phyloP scores from a whole-genome alignment of 192 early-diverging fungal genomes.

The Allomyces macrogynus region DNA sequence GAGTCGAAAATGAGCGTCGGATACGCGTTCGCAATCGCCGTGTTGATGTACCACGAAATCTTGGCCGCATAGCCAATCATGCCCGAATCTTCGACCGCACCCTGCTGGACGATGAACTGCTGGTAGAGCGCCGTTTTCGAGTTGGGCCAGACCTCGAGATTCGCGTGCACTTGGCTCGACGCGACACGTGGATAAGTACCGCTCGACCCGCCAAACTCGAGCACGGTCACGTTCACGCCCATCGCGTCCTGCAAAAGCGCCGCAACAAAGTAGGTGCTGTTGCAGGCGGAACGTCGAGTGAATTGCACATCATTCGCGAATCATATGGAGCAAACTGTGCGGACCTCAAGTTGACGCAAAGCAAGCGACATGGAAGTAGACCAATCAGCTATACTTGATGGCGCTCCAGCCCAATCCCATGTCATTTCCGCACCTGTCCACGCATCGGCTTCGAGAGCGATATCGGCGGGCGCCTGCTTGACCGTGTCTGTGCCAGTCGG shows the following conservation, averaged over 20 bases:
- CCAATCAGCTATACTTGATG: too few relatives aligned
- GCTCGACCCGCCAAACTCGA: background rate
- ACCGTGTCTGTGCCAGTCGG: background rate
- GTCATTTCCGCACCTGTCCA: background rate
- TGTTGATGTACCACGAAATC: constrained; percentile 1
- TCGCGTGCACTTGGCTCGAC: background rate
- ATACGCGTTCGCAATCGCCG: background rate
- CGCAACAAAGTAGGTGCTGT: background rate
- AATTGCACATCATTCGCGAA: too few relatives aligned
- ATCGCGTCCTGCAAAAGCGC: background rate
- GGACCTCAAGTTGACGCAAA: background rate
- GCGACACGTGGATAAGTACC: background rate
- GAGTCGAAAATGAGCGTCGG: background rate
- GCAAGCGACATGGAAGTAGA: too few relatives aligned
- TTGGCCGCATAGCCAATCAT: background rate
- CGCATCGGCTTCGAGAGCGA: background rate
- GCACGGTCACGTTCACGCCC: background rate
- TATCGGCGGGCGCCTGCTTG: background rate
- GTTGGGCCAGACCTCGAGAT: background rate
- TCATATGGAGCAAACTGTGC: too few relatives aligned
- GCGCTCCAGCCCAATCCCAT: background rate
- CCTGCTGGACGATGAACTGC: background rate
- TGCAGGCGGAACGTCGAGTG: too few relatives aligned
- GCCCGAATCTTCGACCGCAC: background rate
- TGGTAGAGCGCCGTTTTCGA: background rate